Evolutionary conservation across 768 basidiomycete genomes (phyloP).

Genomic region (Podaxis carcinomalis): DNA sequence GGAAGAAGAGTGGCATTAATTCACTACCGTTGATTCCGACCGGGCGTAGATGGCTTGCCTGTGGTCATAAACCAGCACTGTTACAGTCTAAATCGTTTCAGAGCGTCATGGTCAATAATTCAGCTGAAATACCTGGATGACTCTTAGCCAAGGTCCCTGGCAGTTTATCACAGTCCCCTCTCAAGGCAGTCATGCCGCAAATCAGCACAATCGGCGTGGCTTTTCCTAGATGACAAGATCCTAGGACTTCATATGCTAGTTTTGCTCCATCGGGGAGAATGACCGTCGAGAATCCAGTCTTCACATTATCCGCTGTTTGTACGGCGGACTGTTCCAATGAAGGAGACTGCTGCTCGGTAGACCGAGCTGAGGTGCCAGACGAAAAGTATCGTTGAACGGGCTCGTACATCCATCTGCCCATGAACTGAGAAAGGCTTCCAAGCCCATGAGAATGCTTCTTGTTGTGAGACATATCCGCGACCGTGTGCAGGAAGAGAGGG

Average conservation of each 20-base stretch:
- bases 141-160: constrained; percentile 26
- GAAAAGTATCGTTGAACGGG: constrained; percentile 2
- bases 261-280: constrained; percentile 38
- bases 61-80: constrained; percentile 44
- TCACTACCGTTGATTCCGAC: not conserved
- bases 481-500: not conserved
- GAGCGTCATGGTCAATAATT: not conserved
- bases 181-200: constrained; percentile 34
- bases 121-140: constrained; percentile 31
- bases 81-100: not conserved
- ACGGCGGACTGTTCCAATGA: not conserved
- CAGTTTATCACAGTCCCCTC: constrained; percentile 37
- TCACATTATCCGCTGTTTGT: constrained; percentile 12
- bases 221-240: constrained; percentile 28
- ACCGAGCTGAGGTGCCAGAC: not conserved
- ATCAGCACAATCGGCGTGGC: constrained; percentile 36
- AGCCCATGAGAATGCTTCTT: not conserved
- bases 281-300: constrained; percentile 20
- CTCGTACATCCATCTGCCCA: constrained; percentile 1
- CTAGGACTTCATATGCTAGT: constrained; percentile 39
- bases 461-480: not conserved
- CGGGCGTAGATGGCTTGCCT: not conserved
- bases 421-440: constrained; percentile 3
- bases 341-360: not conserved
- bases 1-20: not conserved